Base-by-base conservation (phyloP, 208 protist genomes). In the Angomonas ambiguus region DNA sequence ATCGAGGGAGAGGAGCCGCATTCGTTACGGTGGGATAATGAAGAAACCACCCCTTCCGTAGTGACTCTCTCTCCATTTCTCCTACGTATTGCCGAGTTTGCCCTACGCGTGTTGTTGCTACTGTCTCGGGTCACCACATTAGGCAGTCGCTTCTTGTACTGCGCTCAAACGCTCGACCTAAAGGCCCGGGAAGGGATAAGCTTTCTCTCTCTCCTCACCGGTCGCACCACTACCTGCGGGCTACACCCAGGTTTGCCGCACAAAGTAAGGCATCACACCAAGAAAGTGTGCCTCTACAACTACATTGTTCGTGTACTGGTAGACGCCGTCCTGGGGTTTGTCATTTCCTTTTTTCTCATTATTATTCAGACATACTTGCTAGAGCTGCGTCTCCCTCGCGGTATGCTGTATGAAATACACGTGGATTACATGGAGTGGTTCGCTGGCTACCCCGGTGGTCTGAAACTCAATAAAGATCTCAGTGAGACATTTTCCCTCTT, bases 381-480 rank as follows among this genome's bases (percentile, higher is more conserved):
- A 73, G 77, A 51, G 77, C 77, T n/a, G 71, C 74, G 24, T 69
- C 67, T 24, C 51, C 73, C 80, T 27, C 77, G 81, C 13, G 67
- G 79, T 57, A 83, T 81, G 57, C 63, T 95, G 24, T 88, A 83
- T 51, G 85, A 92, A 55, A 28, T 87, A 10, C 90, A 95, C 79
- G 73, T 88, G 51, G 70, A 74, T n/a, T 93, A 92, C 73, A 84
- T 97, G 68, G 72, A 93, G 59, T 98, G 95, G 95, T 91, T 97
- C 65, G 87, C 93, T 56, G 88, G 92, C 35, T 96, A 90, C 85
- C 95, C 95, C 1, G 91, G 89, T 6, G 95, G 95, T 4, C 77
- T 98, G n/a, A 98, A 98, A 79, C 77, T 96, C 49, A 98, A 98
- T 77, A 87, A 91, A 62, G 89, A 97, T 56, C 69, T 98, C 6